Evolutionary conservation across 768 basidiomycete genomes (phyloP), one percentile per base, ranked within the genome.

Genomic region (Antrodiella citrinella): DNA sequence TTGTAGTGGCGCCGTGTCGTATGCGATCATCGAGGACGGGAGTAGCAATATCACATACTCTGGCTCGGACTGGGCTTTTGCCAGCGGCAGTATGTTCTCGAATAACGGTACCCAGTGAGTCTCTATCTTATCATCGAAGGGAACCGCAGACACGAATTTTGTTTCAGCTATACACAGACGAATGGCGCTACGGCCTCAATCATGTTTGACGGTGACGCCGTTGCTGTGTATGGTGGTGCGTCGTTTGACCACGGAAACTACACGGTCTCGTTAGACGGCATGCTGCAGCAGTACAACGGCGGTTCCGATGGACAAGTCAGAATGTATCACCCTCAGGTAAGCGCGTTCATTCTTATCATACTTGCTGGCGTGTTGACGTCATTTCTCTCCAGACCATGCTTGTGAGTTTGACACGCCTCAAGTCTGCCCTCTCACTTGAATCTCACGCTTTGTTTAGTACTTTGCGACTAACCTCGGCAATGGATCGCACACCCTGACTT

Each of bases 161-260:
- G 20, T 39, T 35, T 25, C 46, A 79, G 78, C 55, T 76, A 62
- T 57, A 69, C 76, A 1, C 57, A 68, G 44, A 63, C 57, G 4
- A 53, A 63, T 7, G 70, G 66, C 26, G 71, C 76, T 11, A 65
- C 69, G 18, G 73, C 70, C n/a, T 67, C 70, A 4, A 54, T 78
- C 10, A 50, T 59, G 13, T 80, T 80, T 57, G 54, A 60, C 3
- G 80, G 80, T 19, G 72, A 77, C 47, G 76, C 73, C n/a, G 66
- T 82, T 44, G 76, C 75, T 12, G 49, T 81, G 1, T 80, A 75
- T 50, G 77, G 78, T 30, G 73, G 77, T 2, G 67, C 76, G 24
- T 72, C 74, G 7, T 73, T 76, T n/a, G 69, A 73, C 49, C 77
- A 75, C 56, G 71, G 74, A 15, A 62, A 74, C 52, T 67, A 77